phyloP scores from a whole-genome alignment of 805 yeast species.

The Metschnikowia noctiluminum region DNA sequence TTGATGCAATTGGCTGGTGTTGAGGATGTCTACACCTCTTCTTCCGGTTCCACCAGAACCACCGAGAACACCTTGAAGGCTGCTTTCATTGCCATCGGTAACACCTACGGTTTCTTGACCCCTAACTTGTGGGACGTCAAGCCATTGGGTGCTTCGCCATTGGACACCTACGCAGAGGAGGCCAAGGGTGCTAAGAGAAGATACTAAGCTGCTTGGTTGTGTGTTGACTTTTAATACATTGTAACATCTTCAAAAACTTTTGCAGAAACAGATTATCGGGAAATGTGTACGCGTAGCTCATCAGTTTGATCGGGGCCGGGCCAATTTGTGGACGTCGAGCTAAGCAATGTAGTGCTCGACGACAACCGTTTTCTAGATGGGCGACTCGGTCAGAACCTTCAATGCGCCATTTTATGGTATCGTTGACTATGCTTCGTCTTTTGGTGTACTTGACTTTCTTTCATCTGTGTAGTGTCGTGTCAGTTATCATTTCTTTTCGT shows the following conservation, averaged over 20 bases:
- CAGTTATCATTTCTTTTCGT: too few species aligned
- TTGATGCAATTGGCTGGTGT: slow-evolving; percentile 99
- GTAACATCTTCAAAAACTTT: background rate
- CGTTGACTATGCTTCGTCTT: too few species aligned
- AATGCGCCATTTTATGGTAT: too few species aligned
- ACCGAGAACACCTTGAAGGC: slow-evolving; percentile 99
- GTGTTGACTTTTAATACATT: slow-evolving; percentile 3
- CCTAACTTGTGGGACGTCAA: slow-evolving; percentile 96
- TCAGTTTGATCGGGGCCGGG: too few species aligned
- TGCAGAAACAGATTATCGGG: too few species aligned
- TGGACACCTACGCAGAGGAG: slow-evolving; percentile 90
- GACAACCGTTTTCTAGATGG: too few species aligned
- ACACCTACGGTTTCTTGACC: slow-evolving; percentile 99
- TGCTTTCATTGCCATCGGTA: slow-evolving; percentile 98
- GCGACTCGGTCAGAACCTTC: too few species aligned
- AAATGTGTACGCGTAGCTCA: too few species aligned
- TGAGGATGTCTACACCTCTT: slow-evolving; percentile 98
- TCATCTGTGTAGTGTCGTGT: too few species aligned
- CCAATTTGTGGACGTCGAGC: too few species aligned
- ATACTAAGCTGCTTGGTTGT: slow-evolving; percentile 45
- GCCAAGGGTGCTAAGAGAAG: slow-evolving; percentile 64
- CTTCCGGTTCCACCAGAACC: slow-evolving; percentile 99
- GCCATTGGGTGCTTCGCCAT: slow-evolving; percentile 85
- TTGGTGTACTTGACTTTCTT: too few species aligned
- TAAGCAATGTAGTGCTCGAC: too few species aligned